Percentiles rank a stretch among this genome's conserved stretches.
phyloP scores from a whole-genome alignment of 345 rosid genomes.

The Pseudoturritis turrita region DNA sequence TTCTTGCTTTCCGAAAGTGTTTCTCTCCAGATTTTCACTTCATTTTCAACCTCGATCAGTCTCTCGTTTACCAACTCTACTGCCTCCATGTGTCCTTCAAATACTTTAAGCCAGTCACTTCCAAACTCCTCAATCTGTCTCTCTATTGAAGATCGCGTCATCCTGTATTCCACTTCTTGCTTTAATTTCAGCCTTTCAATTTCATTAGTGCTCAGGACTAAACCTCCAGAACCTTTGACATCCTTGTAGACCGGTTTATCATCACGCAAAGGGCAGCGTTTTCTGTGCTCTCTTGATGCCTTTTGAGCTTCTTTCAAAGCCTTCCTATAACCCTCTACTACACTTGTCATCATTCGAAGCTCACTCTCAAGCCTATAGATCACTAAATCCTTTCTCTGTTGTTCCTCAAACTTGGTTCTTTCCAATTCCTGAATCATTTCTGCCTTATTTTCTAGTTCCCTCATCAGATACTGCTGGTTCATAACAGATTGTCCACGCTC shows the following conservation, averaged over 20 bases:
- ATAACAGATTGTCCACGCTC: conserved; percentile 35
- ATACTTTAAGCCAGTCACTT: conserved; percentile 31
- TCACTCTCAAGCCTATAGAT: conserved; percentile 69
- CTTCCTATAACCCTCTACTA: conserved; percentile 71
- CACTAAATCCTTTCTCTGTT: conserved; percentile 45
- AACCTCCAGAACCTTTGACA: conserved; percentile 71
- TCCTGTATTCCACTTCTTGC: conserved; percentile 71
- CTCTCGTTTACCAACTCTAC: conserved; percentile 32
- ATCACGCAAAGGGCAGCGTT: conserved; percentile 44
- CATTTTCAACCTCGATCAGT: conserved; percentile 41
- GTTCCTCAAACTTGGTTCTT: conserved; percentile 54
- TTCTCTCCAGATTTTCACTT: conserved; percentile 40
- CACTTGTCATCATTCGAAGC: conserved; percentile 59
- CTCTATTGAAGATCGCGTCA: conserved; percentile 31
- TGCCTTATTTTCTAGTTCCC: conserved; percentile 49
- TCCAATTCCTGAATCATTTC: conserved; percentile 53
- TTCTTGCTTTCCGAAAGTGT: conserved; percentile 26
- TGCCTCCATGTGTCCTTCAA: conserved; percentile 27
- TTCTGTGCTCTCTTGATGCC: conserved; percentile 64
- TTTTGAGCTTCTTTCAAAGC: conserved; percentile 59
- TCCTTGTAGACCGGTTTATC: conserved; percentile 65
- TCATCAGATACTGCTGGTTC: conserved; percentile 49
- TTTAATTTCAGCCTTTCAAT: conserved; percentile 59
- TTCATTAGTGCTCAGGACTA: conserved; percentile 62
- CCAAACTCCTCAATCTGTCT: conserved; percentile 53